Conservation (phyloP, 345 rosid genomes). For the Cardamine chenopodiifolia region DNA sequence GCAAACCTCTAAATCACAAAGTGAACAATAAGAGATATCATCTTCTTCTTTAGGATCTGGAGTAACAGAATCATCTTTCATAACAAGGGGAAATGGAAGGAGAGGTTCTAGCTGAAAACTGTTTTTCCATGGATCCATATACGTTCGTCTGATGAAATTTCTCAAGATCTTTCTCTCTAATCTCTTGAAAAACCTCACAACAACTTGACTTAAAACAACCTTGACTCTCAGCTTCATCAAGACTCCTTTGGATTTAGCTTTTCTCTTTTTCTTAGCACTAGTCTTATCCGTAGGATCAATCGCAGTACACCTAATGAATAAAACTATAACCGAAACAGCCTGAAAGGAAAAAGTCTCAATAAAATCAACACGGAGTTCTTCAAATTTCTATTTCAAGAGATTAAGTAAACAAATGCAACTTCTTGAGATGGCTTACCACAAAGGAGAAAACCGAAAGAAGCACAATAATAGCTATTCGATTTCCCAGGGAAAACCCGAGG, state of each 20-base stretch:
- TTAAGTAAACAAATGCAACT: neutral
- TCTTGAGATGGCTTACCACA: conserved; percentile 54
- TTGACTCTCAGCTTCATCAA: conserved; percentile 67
- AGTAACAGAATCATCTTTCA: conserved; percentile 74
- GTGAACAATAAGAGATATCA: conserved; percentile 71
- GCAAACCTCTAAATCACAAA: conserved; percentile 84
- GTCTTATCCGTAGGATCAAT: conserved; percentile 92
- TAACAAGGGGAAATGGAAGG: conserved; percentile 83
- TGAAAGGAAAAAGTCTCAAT: conserved; percentile 39
- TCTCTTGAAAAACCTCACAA: conserved; percentile 73
- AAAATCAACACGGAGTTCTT: neutral
- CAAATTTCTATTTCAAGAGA: neutral
- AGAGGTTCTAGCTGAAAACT: conserved; percentile 71
- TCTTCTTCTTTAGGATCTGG: conserved; percentile 78
- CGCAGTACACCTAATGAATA: conserved; percentile 81
- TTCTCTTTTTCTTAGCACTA: conserved; percentile 67
- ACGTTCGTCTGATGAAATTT: conserved; percentile 75
- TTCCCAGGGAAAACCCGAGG: conserved; percentile 80
- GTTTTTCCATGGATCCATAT: conserved; percentile 77
- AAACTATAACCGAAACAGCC: conserved; percentile 73
- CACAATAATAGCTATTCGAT: conserved; percentile 68
- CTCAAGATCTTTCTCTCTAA: conserved; percentile 83
- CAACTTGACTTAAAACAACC: conserved; percentile 71
- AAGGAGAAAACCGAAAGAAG: conserved; percentile 63
- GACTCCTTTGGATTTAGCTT: conserved; percentile 52